Evolutionary conservation across 768 basidiomycete species (phyloP), one percentile per base, ranked within the genome.

Genomic region (Termitomyces sp.): DNA sequence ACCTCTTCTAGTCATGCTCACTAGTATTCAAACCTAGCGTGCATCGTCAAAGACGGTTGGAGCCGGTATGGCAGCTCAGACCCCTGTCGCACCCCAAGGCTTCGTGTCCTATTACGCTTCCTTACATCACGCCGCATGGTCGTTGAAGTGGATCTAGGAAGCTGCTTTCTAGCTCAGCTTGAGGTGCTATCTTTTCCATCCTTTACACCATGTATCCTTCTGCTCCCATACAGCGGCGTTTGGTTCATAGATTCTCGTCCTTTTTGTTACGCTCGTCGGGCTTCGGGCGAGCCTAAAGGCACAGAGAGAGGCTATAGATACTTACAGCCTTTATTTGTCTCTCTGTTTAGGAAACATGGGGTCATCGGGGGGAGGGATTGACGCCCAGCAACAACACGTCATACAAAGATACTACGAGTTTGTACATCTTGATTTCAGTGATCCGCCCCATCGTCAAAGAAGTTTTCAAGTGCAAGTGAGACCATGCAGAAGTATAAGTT

Each of bases 361-460:
- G 16, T 25, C 19, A 31, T 41, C 38, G n/a, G 12, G 6, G 19
- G 19, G 19, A n/a, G 31, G 8, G 16, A 40, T 19, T 4, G 12
- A 42, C 4, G 10, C 35, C 10, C 51, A 53, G 12, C 23, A 19
- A 9, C 51, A 38, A n/a, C n/a, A n/a, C 5, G n/a, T 52, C 5
- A 41, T 52, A 40, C 51, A 41, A 41, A n/a, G 51, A 52, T 5
- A 53, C 51, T 31, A 40, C 51, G n/a, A n/a, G n/a, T n/a, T n/a
- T n/a, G n/a, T n/a, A n/a, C n/a, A n/a, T n/a, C 75, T 74, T 8
- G 58, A 62, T 12, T 71, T 73, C 50, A 64, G 59, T 10, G 72
- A 76, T 64, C 64, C 8, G 73, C 74, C 0, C n/a, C n/a, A 52
- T 75, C 2, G 34, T 74, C 4, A 65, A 67, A 38, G 75, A 77